Conservation (phyloP, 1,284 basidiomycete genomes). For the Amylostereum areolatum region DNA sequence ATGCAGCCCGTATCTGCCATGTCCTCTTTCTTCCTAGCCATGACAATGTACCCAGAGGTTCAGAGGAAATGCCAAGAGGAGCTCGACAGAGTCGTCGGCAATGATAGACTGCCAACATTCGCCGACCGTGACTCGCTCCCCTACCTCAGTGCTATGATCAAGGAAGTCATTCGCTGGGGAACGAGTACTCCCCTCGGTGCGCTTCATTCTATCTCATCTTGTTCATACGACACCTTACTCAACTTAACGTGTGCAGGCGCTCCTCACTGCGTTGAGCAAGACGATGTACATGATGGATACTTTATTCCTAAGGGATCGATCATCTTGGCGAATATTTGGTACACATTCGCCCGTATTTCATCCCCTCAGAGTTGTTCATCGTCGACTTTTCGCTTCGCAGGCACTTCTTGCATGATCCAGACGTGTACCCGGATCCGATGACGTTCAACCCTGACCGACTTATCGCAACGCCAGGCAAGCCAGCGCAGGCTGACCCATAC, state of each 20-base stretch:
- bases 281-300: constrained; percentile 18
- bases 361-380: background rate
- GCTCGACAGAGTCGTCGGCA: background rate
- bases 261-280: constrained; percentile 16
- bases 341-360: background rate
- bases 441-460: constrained; percentile 14
- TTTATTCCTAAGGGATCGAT: constrained; percentile 20
- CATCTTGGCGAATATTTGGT: constrained; percentile 18
- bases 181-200: background rate
- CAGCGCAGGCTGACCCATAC: constrained; percentile 12
- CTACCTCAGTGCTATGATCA: constrained; percentile 13
- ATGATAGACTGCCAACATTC: background rate
- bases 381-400: background rate
- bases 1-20: constrained; percentile 4
- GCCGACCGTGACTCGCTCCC: constrained; percentile 15
- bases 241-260: constrained; percentile 4
- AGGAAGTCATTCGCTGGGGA: constrained; percentile 6
- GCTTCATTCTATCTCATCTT: background rate
- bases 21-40: constrained; percentile 9
- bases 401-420: constrained; percentile 14
- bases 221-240: too few species aligned
- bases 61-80: background rate
- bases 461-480: constrained; percentile 10
- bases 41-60: constrained; percentile 11
- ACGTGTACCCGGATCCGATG: constrained; percentile 13